These are phyloP conservation scores for Trichoderma hamatum DNA, from an alignment of 2,329 filamentous ascomycete species.

Conservation along the genomic window DNA sequence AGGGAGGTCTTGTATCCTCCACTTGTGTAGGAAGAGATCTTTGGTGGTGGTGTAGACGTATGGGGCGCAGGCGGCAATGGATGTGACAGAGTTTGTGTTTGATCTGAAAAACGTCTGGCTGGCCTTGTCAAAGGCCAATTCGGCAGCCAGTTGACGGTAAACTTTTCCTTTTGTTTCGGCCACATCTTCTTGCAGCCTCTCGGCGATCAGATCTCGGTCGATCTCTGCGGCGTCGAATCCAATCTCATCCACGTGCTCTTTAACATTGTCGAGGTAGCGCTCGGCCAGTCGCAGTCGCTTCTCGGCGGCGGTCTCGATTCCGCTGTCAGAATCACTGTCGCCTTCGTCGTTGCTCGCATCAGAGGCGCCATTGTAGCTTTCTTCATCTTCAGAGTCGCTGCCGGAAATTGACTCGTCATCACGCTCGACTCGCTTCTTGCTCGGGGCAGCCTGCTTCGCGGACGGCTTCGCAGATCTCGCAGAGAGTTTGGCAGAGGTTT, in stretches of 20 bases:
- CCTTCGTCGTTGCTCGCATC: constrained; percentile 51
- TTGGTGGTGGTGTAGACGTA: constrained; percentile 89
- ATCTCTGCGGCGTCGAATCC: constrained; percentile 95
- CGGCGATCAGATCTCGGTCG: constrained; percentile 88
- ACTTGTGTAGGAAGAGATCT: constrained; percentile 84
- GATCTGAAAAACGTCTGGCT: constrained; percentile 74
- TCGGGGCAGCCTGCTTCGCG: constrained; percentile 43
- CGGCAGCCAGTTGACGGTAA: constrained; percentile 76
- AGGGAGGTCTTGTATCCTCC: constrained; percentile 74
- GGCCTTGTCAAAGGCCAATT: constrained; percentile 70
- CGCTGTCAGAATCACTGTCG: constrained; percentile 63
- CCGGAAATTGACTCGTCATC: constrained; percentile 88
- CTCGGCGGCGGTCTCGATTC: constrained; percentile 87
- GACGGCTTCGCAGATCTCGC: constrained; percentile 41
- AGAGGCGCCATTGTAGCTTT: constrained; percentile 44
- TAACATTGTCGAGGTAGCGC: constrained; percentile 88
- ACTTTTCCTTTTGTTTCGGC: constrained; percentile 88
- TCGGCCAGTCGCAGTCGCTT: constrained; percentile 85
- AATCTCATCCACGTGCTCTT: constrained; percentile 74
- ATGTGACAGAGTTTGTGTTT: constrained; percentile 77
- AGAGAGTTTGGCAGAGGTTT: constrained; percentile 46
- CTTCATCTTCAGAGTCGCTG: constrained; percentile 74
- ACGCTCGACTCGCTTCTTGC: constrained; percentile 53
- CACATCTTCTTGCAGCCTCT: constrained; percentile 87
- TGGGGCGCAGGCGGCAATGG: constrained; percentile 75